Percentiles rank a stretch among this genome's conserved stretches.
Evolutionary conservation across 371 early-diverging fungal species (phyloP).

Genomic region (Apophysomyces sp.): DNA sequence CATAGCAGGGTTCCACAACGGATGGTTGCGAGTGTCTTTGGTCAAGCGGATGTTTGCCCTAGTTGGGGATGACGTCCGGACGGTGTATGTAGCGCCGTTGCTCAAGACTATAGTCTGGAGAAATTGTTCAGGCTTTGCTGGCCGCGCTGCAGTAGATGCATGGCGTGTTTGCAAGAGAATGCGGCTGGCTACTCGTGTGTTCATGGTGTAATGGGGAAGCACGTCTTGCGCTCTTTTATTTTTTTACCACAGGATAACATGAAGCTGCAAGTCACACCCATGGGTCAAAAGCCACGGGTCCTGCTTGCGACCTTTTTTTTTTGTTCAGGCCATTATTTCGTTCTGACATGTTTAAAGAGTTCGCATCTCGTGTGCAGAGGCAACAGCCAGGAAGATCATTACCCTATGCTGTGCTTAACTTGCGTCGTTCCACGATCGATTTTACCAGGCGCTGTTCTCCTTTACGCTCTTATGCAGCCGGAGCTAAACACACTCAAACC

Average conservation of each 20-base stretch:
- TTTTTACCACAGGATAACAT: background rate
- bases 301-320: too few species aligned
- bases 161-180: background rate
- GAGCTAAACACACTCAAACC: too few species aligned
- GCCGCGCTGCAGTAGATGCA: background rate
- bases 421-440: too few species aligned
- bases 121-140: conserved; percentile 67
- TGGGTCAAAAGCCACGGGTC: background rate
- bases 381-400: too few species aligned
- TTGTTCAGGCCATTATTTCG: too few species aligned
- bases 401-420: too few species aligned
- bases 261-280: background rate
- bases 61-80: conserved; percentile 83
- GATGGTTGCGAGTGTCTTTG: conserved; percentile 91
- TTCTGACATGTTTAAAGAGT: too few species aligned
- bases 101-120: conserved; percentile 84
- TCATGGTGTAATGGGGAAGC: background rate
- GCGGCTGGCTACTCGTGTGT: background rate
- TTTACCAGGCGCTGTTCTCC: too few species aligned
- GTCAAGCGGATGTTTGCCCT: conserved; percentile 79
- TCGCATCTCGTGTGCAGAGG: too few species aligned
- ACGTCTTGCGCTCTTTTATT: background rate
- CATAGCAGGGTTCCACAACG: conserved; percentile 88
- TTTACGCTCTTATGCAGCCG: too few species aligned
- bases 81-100: conserved; percentile 84